Evolutionary conservation across 78 protist genomes (phyloP).

Genomic region (Bigelowiella natans): DNA sequence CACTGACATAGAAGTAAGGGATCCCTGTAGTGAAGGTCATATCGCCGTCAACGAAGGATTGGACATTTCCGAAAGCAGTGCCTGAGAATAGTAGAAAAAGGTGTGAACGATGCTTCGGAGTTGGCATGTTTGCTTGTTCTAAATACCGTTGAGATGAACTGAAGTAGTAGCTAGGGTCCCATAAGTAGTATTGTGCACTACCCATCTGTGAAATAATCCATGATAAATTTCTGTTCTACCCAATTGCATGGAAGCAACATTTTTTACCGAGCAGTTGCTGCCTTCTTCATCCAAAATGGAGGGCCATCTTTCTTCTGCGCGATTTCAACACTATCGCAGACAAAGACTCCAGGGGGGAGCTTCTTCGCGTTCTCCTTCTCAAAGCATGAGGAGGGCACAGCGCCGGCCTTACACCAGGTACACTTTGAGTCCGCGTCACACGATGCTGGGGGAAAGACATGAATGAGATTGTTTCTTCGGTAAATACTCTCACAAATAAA

Average conservation of each 20-base stretch:
- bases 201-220: background rate
- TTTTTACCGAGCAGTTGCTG: no score
- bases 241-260: no score
- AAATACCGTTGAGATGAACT: background rate
- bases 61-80: background rate
- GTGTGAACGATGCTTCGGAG: background rate
- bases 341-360: background rate
- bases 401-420: background rate
- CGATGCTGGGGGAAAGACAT: background rate
- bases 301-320: no score
- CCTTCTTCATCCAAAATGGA: no score
- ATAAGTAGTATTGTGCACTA: background rate
- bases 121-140: background rate
- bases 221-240: no score
- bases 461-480: no score
- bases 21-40: background rate
- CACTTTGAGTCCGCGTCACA: background rate
- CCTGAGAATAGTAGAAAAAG: background rate
- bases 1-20: background rate
- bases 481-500: no score
- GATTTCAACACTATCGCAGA: background rate
- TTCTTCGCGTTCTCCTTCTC: background rate
- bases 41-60: background rate
- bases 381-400: background rate
- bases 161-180: background rate